Base-by-base conservation (phyloP, 2,329 filamentous ascomycete species). In the Penicillium verrucosum region DNA sequence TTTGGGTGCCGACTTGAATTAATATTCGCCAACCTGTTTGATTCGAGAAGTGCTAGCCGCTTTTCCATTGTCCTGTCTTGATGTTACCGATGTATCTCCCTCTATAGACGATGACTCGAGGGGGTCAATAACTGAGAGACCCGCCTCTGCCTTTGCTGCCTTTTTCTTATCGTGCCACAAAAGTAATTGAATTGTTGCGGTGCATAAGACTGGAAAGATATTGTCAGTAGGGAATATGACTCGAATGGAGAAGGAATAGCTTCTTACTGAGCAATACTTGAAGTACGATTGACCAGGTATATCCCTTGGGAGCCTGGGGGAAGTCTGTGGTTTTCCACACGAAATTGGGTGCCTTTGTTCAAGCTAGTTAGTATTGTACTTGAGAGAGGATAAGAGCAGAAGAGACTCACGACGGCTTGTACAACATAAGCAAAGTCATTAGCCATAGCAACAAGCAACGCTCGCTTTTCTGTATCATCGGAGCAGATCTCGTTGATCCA, bases 271-370 rank as follows among this genome's bases (percentile, higher is more conserved):
- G 61, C 2, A 76, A 57, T 7, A 71, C 38, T 45, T 74, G 69
- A 5, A 77, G 54, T 0, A 73, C 59, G 18, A 75, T 71, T 1
- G 65, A 70, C 69, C 69, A 77, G 0, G 67, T 60, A 51, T 76
- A 76, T 5, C 75, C 75, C 29, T 72, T 73, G 14, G 56, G 63
- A 0, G 74, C 74, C 1, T 65, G 67, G 0, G 75, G 75, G 32
- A 75, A 77, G 5, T 70, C 71, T 0, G 70, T 72, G 0, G 74
- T 77, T 50, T 76, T 76, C 75, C 75, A 77, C 1, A 77, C 70
- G 46, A 77, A 76, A 48, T 77, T 77, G 0, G 74, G 74, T 1
- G 66, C 65, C 65, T 67, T 30, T 6, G 7, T 21, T 7, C 23
- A 18, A 11, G 2, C 4, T 8, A 4, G 8, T 55, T 32, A 58